Conservation (phyloP, 2,329 filamentous ascomycete species). For the Trichoderma cornu-damae region DNA sequence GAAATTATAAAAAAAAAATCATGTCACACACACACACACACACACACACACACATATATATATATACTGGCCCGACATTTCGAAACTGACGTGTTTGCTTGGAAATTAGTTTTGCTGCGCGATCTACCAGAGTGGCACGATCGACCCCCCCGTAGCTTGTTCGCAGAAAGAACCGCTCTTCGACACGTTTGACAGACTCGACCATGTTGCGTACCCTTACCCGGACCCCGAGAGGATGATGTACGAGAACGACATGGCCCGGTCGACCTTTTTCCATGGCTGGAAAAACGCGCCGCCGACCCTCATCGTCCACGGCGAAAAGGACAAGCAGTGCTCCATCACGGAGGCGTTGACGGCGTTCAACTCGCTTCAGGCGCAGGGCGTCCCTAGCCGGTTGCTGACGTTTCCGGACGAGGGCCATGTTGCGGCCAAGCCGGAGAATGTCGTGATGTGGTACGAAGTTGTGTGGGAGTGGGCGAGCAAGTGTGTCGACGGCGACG, state of each 20-base stretch:
- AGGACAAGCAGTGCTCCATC: conserved; percentile 55
- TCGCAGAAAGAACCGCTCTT: conserved; percentile 24
- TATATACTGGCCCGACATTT: no score
- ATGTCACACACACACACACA: no score
- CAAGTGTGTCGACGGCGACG: conserved; percentile 35
- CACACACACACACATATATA: no score
- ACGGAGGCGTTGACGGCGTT: conserved; percentile 61
- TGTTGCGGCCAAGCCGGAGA: conserved; percentile 64
- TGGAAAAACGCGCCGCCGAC: conserved; percentile 62
- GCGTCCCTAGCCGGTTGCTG: conserved; percentile 63
- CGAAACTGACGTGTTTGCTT: neutral
- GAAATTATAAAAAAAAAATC: no score
- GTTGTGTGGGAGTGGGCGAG: conserved; percentile 65
- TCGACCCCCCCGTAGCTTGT: conserved; percentile 27
- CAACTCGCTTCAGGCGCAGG: conserved; percentile 63
- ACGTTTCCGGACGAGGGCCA: conserved; percentile 71
- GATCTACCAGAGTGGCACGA: conserved; percentile 48
- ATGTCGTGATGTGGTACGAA: conserved; percentile 62
- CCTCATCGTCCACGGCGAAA: conserved; percentile 65
- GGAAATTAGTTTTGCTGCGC: conserved; percentile 25
- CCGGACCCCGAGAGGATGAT: neutral
- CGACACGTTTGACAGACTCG: conserved; percentile 37
- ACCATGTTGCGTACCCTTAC: conserved; percentile 39
- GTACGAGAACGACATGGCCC: neutral
- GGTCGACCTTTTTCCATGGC: conserved; percentile 37